Evolutionary conservation across 2,329 filamentous ascomycete species (phyloP).

Genomic region (Pseudocercospora eumusae): DNA sequence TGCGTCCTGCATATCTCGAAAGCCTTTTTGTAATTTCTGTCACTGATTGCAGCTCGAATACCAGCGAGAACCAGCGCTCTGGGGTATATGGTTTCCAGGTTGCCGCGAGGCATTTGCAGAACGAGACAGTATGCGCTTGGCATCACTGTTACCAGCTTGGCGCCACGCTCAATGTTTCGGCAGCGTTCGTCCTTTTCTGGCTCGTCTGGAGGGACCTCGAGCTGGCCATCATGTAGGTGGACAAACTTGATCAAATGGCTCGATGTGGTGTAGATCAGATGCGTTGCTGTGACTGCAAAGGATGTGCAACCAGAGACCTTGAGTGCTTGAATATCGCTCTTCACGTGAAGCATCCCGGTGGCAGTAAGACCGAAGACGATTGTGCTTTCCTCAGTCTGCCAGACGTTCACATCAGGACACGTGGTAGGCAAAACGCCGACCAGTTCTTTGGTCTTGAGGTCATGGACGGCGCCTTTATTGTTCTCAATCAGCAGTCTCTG

Average conservation of each 20-base stretch:
- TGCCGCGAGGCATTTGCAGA: constrained; percentile 93
- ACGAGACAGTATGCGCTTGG: constrained; percentile 83
- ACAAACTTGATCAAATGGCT: constrained; percentile 94
- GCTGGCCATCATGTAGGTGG: constrained; percentile 68
- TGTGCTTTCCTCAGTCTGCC: constrained; percentile 40
- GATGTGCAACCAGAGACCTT: constrained; percentile 89
- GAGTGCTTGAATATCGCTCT: constrained; percentile 60
- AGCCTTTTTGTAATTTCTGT: constrained; percentile 77
- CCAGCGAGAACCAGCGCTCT: constrained; percentile 89
- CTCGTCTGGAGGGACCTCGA: constrained; percentile 82
- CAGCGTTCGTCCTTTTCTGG: constrained; percentile 91
- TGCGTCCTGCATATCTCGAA: constrained; percentile 89
- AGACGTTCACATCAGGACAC: constrained; percentile 36
- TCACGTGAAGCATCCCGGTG: constrained; percentile 64
- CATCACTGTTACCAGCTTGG: constrained; percentile 82
- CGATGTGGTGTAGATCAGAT: constrained; percentile 89
- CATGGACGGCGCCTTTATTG: constrained; percentile 21
- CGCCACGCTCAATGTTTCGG: constrained; percentile 86
- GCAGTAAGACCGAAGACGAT: constrained; percentile 67
- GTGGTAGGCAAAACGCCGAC: constrained; percentile 28
- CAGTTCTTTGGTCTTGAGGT: constrained; percentile 14
- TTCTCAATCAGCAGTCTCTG: constrained; percentile 31
- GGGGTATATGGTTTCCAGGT: constrained; percentile 92
- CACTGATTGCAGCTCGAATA: constrained; percentile 77
- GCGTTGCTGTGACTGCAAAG: constrained; percentile 75